A percentile compares a stretch with the other conserved stretches of the same genome.
These are phyloP conservation scores for Nakaseomyces delphensis DNA, from an alignment of 1,139 yeast genomes.

Conservation along the genomic window DNA sequence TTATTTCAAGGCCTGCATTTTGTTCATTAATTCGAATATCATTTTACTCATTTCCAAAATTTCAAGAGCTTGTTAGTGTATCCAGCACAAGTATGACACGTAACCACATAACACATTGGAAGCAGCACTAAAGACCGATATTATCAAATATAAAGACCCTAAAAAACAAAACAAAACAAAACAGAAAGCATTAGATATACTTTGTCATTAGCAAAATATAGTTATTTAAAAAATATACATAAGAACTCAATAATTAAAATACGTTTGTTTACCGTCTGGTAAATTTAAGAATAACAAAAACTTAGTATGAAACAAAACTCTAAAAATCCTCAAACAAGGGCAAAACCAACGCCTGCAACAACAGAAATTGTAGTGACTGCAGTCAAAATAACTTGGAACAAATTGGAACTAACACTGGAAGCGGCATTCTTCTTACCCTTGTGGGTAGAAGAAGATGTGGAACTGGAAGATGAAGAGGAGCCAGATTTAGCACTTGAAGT, in stretches of 20 bases:
- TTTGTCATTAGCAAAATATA: not conserved
- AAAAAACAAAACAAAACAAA: not conserved
- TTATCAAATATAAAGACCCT: too few relatives aligned
- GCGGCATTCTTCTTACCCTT: slow-evolving; percentile 26
- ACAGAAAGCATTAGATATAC: not conserved
- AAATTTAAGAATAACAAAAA: not conserved
- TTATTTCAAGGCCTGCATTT: not conserved
- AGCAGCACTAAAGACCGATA: too few relatives aligned
- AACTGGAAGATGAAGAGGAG: slow-evolving; percentile 11
- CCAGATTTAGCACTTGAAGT: slow-evolving; percentile 11
- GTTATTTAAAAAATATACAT: slow-evolving; percentile 1
- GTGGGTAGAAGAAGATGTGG: slow-evolving; percentile 27
- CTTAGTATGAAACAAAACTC: not conserved
- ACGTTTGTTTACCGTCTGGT: not conserved
- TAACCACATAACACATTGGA: too few relatives aligned
- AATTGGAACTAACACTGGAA: slow-evolving; percentile 37
- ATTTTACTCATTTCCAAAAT: too few relatives aligned
- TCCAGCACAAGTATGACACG: too few relatives aligned
- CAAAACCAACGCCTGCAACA: slow-evolving; percentile 48
- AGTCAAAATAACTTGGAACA: slow-evolving; percentile 72
- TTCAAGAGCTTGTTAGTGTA: too few relatives aligned
- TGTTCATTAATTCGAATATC: not conserved
- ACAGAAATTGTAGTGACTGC: slow-evolving; percentile 63
- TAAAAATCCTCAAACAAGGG: slow-evolving; percentile 36
- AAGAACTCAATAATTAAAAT: slow-evolving; percentile 1